Evolutionary conservation across 371 early-diverging fungal genomes (phyloP).

Genomic region (Rhizomucor pusillus): DNA sequence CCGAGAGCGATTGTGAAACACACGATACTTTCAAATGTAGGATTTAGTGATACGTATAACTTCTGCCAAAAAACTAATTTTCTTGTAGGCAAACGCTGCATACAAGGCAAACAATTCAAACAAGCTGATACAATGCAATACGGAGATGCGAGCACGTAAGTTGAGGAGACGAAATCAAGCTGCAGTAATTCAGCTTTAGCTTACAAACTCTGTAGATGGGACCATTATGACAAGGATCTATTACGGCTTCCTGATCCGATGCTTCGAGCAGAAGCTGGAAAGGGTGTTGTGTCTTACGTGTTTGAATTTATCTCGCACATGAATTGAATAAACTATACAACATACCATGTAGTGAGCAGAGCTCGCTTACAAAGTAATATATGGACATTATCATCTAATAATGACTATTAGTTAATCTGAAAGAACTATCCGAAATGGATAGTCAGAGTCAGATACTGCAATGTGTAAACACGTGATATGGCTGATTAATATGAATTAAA

Average conservation of each 20-base stretch:
- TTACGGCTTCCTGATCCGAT: slow-evolving; percentile 70
- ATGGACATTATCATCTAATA: too few species aligned
- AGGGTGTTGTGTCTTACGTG: slow-evolving; percentile 78
- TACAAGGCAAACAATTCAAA: slow-evolving; percentile 75
- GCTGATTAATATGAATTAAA: too few species aligned
- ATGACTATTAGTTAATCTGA: too few species aligned
- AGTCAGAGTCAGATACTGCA: too few species aligned
- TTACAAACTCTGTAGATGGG: slow-evolving; percentile 67
- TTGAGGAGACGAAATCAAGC: slow-evolving; percentile 10
- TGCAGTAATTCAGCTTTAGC: neutral
- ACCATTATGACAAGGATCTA: slow-evolving; percentile 79
- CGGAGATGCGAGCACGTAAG: slow-evolving; percentile 68
- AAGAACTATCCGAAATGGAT: too few species aligned
- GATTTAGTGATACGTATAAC: neutral
- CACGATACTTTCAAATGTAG: slow-evolving; percentile 95
- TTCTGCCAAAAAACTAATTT: neutral
- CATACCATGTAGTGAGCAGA: too few species aligned
- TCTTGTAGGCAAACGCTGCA: slow-evolving; percentile 60
- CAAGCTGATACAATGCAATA: slow-evolving; percentile 72
- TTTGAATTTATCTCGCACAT: slow-evolving; percentile 88
- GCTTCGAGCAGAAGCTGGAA: slow-evolving; percentile 71
- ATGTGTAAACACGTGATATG: too few species aligned
- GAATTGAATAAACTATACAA: slow-evolving; percentile 20
- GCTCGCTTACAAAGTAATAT: too few species aligned
- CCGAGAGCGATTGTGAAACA: slow-evolving; percentile 83